Base-by-base conservation (phyloP, 2,329 filamentous ascomycete species). In the Calcarisporium arbuscula region DNA sequence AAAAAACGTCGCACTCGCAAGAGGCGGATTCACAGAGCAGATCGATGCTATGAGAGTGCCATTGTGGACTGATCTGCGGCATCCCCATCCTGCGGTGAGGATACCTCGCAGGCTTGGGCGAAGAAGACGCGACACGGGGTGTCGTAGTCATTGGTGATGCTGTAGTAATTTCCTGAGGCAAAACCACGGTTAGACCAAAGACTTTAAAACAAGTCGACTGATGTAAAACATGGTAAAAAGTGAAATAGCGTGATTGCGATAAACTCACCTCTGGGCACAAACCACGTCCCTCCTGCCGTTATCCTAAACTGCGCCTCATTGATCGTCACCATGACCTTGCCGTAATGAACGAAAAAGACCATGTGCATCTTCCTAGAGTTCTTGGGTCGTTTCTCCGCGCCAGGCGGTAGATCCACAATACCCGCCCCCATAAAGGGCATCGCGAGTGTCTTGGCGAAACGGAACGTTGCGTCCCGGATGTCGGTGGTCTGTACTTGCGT, bases 331-430 rank as follows among this genome's bases (percentile, higher is more conserved):
- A 79, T 70, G 15, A 95, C 87, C 44, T 83, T 80, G 16, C 92
- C 92, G 28, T 76, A 74, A 48, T 87, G 82, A 19, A 98, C 83
- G 49, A 94, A 95, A 59, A 96, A 96, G 2, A 85, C 81, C 82
- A 98, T 92, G 54, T 95, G 88, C 86, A 95, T 96, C 64, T 85
- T 89, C 43, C 90, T 75, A 22, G 85, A 84, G 60, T 95, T 96
- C 70, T 96, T 96, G 31, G 82, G 77, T 47, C 81, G 78, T 68
- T 98, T 98, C 53, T 84, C 77, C 20, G 85, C 79, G 3, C 83
- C 82, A 0, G 86, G 81, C 6, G 87, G 85, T 32, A 98, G 66
- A 50, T 96, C 90, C 23, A 98, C 85, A 34, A 96, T 74, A 12
- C 92, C 92, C 8, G 84, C 82, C 21, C 88, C 89, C 58, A 96